phyloP scores from a whole-genome alignment of 2,329 filamentous ascomycete species.

The Cytospora schulzeri region DNA sequence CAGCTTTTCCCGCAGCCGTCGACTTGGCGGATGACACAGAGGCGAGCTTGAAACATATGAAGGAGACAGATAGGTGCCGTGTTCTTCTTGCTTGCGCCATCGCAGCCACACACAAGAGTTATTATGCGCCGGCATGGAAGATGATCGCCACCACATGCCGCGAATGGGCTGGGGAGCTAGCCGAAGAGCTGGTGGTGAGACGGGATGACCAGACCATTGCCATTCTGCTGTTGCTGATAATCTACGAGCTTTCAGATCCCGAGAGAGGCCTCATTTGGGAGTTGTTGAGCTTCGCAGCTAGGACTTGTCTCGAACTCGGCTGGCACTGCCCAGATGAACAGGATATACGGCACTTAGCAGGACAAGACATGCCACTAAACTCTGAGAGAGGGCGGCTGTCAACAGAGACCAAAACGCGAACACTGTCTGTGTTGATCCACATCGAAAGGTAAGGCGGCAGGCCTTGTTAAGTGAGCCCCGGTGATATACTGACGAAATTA shows the following conservation, averaged over 20 bases:
- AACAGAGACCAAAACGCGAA: conserved; percentile 8
- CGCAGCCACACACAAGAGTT: conserved; percentile 21
- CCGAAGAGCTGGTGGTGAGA: conserved; percentile 3
- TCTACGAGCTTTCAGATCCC: conserved; percentile 22
- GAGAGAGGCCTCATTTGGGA: conserved; percentile 21
- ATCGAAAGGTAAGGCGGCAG: conserved; percentile 1
- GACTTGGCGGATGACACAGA: conserved; percentile 12
- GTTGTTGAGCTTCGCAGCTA: conserved; percentile 13
- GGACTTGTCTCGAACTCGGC: conserved; percentile 17
- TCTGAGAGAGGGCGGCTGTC: neutral
- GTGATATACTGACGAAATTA: neutral
- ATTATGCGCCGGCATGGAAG: conserved; percentile 14
- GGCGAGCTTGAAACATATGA: conserved; percentile 14
- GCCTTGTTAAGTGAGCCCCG: neutral
- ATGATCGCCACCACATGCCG: conserved; percentile 13
- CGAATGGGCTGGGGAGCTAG: conserved; percentile 19
- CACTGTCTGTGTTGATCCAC: conserved; percentile 14
- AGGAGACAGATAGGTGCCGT: conserved; percentile 12
- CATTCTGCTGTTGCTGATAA: conserved; percentile 15
- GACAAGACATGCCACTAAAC: neutral
- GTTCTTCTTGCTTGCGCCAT: conserved; percentile 17
- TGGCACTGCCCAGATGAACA: conserved; percentile 19
- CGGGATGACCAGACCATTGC: conserved; percentile 2
- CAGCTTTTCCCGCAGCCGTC: conserved; percentile 4
- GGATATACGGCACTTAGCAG: neutral